phyloP scores from a whole-genome alignment of 805 yeast species.

The Wickerhamiella australiensis region DNA sequence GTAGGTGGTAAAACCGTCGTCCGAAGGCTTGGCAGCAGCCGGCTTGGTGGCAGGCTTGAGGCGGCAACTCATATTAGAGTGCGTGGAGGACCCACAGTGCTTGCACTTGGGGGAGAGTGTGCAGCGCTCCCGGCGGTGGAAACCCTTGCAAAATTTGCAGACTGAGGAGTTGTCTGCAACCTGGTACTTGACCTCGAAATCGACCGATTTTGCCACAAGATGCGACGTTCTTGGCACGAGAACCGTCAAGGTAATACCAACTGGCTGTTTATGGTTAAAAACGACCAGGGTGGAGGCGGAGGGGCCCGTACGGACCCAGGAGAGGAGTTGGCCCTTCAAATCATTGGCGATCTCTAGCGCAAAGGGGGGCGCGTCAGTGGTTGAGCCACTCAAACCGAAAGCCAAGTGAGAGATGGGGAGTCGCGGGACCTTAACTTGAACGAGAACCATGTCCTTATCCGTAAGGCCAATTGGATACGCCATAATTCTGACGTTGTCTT shows the following conservation, averaged over 20 bases:
- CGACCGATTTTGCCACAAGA: not conserved
- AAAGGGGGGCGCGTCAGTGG: not conserved
- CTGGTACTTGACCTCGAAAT: not conserved
- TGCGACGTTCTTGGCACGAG: not conserved
- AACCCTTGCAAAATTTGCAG: too few species aligned
- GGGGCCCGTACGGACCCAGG: not conserved
- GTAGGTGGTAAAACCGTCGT: too few species aligned
- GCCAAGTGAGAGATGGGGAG: not conserved
- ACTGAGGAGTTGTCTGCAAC: too few species aligned
- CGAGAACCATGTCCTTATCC: not conserved
- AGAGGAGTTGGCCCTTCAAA: not conserved
- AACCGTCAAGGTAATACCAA: not conserved
- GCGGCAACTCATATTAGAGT: too few species aligned
- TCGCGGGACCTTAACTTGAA: not conserved
- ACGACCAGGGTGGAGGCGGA: not conserved
- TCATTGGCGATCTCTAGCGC: not conserved
- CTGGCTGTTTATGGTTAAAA: not conserved
- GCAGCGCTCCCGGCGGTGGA: too few species aligned
- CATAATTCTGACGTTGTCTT: not conserved
- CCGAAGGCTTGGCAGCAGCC: too few species aligned
- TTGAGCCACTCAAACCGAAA: not conserved
- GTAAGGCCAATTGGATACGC: not conserved
- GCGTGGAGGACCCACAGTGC: too few species aligned
- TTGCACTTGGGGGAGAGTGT: too few species aligned
- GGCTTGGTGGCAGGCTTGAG: too few species aligned